These are phyloP conservation scores for Fusarium ramigenum DNA, from an alignment of 2,329 filamentous ascomycete species.

Conservation along the genomic window DNA sequence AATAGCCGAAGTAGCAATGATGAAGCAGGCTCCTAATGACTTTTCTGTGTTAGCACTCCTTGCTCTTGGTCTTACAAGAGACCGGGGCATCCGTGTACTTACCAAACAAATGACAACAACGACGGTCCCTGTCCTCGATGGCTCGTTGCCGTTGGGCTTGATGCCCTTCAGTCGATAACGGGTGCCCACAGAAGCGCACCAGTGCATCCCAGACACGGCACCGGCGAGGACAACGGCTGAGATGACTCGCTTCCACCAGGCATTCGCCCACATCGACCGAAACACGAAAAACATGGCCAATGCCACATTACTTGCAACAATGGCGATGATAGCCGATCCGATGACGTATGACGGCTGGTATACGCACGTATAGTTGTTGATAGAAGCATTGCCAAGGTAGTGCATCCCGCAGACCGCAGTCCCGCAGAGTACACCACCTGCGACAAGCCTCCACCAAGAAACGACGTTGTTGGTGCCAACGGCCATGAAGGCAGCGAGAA, in stretches of 20 bases:
- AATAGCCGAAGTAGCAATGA: constrained; percentile 65
- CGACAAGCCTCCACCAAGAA: constrained; percentile 65
- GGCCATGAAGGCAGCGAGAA: constrained; percentile 76
- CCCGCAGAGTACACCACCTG: constrained; percentile 76
- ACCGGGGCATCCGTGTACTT: constrained; percentile 43
- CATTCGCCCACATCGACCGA: constrained; percentile 78
- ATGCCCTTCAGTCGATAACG: constrained; percentile 67
- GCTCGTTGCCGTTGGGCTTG: constrained; percentile 45
- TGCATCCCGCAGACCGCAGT: constrained; percentile 86
- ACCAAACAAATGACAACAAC: constrained; percentile 79
- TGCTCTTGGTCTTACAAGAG: background rate
- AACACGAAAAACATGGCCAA: constrained; percentile 82
- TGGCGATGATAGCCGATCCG: constrained; percentile 76
- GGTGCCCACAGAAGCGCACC: constrained; percentile 79
- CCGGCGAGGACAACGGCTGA: constrained; percentile 75
- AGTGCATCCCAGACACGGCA: constrained; percentile 88
- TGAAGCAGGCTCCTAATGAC: constrained; percentile 69
- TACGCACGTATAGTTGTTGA: constrained; percentile 76
- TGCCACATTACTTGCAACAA: constrained; percentile 74
- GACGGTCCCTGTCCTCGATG: constrained; percentile 72
- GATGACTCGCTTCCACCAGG: constrained; percentile 77
- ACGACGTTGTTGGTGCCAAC: constrained; percentile 69
- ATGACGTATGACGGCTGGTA: constrained; percentile 70
- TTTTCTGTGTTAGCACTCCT: constrained; percentile 42
- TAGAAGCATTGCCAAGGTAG: constrained; percentile 85